Percentiles rank a stretch among this genome's conserved stretches.
phyloP scores from a whole-genome alignment of 176 grass and related monocot genomes.

The Saccharum officinarum region DNA sequence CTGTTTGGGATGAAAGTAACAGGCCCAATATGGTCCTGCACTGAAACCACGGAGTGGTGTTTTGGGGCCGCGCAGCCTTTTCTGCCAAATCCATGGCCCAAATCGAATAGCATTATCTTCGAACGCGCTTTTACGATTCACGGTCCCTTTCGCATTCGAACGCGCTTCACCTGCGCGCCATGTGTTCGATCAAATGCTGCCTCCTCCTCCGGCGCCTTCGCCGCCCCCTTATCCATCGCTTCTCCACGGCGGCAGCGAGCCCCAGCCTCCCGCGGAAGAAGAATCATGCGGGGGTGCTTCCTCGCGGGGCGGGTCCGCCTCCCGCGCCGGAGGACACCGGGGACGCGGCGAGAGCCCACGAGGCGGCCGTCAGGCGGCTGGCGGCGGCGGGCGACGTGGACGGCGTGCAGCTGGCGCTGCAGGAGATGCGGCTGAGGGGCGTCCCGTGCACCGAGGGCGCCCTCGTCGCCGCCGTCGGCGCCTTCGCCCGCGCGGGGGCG shows the following conservation, averaged over 20 bases:
- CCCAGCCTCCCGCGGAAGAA: neutral
- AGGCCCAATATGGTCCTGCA: too few relatives aligned
- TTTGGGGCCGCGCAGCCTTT: too few relatives aligned
- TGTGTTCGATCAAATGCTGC: constrained; percentile 56
- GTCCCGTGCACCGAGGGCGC: constrained; percentile 57
- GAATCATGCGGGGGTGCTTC: neutral
- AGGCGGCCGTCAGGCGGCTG: constrained; percentile 63
- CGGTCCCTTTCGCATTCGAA: neutral
- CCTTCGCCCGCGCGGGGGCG: constrained; percentile 60
- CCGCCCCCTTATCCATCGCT: neutral
- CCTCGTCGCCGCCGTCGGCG: constrained; percentile 48
- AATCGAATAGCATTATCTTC: too few relatives aligned
- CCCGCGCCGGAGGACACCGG: neutral
- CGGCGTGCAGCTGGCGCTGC: constrained; percentile 64
- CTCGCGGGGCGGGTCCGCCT: neutral
- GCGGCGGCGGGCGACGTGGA: constrained; percentile 60
- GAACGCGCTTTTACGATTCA: too few relatives aligned
- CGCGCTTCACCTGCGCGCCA: constrained; percentile 5
- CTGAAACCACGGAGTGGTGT: too few relatives aligned
- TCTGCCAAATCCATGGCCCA: too few relatives aligned
- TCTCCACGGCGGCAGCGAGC: neutral
- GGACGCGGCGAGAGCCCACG: constrained; percentile 44
- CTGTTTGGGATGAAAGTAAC: too few relatives aligned
- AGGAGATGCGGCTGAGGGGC: constrained; percentile 71
- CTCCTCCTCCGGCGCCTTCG: constrained; percentile 4